Evolutionary conservation across 139 green algal species (phyloP).

Genomic region (Pseudopediastrum boryanum): DNA sequence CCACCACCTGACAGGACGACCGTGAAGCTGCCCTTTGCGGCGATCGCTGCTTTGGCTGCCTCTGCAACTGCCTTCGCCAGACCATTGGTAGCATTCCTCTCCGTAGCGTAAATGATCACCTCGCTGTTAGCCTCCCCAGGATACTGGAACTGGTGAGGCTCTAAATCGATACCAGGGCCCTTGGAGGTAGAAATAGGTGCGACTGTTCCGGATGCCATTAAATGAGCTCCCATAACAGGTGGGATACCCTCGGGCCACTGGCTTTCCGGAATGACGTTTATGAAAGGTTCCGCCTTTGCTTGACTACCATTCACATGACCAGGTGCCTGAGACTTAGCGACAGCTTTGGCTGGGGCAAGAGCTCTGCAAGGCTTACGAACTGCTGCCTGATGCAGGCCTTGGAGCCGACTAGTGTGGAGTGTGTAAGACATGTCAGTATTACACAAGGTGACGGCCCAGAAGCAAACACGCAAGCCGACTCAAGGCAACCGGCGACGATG

Average conservation of each 20-base stretch:
- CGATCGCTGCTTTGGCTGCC: constrained; percentile 66
- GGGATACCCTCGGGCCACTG: constrained; percentile 81
- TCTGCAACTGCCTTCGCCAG: constrained; percentile 56
- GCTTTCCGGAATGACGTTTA: constrained; percentile 72
- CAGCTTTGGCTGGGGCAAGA: no score
- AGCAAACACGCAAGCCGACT: no score
- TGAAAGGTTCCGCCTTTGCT: no score
- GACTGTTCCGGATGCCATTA: constrained; percentile 78
- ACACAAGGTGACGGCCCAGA: no score
- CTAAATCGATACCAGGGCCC: constrained; percentile 63
- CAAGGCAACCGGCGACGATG: no score
- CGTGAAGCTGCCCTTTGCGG: constrained; percentile 77
- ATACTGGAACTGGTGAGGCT: constrained; percentile 73
- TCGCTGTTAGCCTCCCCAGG: constrained; percentile 29
- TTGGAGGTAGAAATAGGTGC: constrained; percentile 74
- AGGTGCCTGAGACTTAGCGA: no score
- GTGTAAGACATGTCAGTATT: no score
- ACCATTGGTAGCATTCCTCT: constrained; percentile 46
- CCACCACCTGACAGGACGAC: constrained; percentile 85
- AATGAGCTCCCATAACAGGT: constrained; percentile 88
- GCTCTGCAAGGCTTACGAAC: no score
- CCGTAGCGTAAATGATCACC: constrained; percentile 60
- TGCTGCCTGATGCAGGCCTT: no score
- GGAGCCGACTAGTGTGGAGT: no score
- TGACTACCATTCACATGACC: no score